Evolutionary conservation across 2,329 filamentous ascomycete genomes (phyloP).

Genomic region (Alternaria triticimaculans): DNA sequence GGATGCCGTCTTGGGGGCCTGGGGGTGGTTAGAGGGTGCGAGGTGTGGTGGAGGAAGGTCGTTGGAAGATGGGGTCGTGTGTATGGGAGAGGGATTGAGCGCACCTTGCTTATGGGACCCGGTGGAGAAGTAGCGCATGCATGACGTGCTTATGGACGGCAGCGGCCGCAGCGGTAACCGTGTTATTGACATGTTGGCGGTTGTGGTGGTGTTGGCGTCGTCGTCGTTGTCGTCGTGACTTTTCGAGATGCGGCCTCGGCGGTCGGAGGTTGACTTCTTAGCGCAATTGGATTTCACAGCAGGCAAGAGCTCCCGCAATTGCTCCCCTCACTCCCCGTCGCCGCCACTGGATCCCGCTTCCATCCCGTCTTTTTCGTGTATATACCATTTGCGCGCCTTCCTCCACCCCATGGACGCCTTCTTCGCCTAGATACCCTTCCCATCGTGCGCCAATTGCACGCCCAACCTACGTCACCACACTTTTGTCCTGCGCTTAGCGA

Average conservation of each 20-base stretch:
- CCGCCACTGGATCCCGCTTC: constrained; percentile 15
- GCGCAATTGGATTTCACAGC: constrained; percentile 26
- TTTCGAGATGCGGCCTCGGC: constrained; percentile 23
- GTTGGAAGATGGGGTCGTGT: not conserved
- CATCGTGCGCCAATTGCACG: constrained; percentile 17
- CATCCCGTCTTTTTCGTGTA: constrained; percentile 22
- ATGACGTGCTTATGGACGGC: constrained; percentile 8
- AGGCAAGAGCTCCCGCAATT: constrained; percentile 2
- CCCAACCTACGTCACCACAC: constrained; percentile 5
- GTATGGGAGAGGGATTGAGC: constrained; percentile 1
- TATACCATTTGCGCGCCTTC: constrained; percentile 9
- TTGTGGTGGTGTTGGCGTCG: constrained; percentile 6
- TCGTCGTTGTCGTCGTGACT: constrained; percentile 8
- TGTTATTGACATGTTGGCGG: constrained; percentile 31
- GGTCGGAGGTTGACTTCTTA: constrained; percentile 23
- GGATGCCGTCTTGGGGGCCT: constrained; percentile 18
- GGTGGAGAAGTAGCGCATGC: constrained; percentile 36
- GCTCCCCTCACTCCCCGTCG: constrained; percentile 3
- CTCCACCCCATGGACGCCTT: constrained; percentile 20
- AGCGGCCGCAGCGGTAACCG: constrained; percentile 22
- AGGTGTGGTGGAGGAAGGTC: not conserved
- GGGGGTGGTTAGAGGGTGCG: constrained; percentile 13
- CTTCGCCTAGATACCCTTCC: not conserved
- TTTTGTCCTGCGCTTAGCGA: constrained; percentile 5
- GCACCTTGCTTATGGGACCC: constrained; percentile 27